Evolutionary conservation across 805 yeast genomes (phyloP), one percentile per base, ranked within the genome.

Genomic region (Hyphopichia homilentoma): DNA sequence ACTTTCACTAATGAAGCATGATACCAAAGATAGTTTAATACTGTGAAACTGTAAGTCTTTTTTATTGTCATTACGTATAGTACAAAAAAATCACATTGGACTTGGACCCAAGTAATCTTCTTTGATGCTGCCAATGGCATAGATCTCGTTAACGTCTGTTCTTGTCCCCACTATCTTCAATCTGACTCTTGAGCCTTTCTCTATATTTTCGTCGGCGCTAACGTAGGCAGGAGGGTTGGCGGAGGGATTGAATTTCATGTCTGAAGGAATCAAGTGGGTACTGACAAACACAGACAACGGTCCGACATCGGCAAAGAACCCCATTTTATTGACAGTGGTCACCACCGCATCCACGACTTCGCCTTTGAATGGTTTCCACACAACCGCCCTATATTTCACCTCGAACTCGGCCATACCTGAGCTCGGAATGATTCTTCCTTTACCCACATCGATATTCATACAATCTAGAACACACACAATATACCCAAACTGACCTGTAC

Each of bases 151-250:
- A 9, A 93, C 98, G 63, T 94, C 97, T 9, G 97, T 85, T 55
- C 97, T 77, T 18, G 96, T 93, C 62, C 97, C 98, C 33, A 90
- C 96, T 28, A 93, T 87, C 68, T 93, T 93, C 47, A 93, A 79
- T 57, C 99, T 77, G 21, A 93, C 93, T 46, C 90, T 79, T 34
- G 95, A 81, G 24, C 97, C 96, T 59, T 90, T 90, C 54, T 86
- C 95, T 28, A 93, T 87, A 41, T 86, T 81, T 65, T 90, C 97
- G 48, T 93, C 98, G 15, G 90, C 93, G 40, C 90, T 81, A 42
- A 85, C 94, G 58, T 87, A 93, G 5, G 97, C 95, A n/a, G 98
- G 98, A 7, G 98, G 98, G 48, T 90, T 89, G 21, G 96, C 89
- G 14, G 94, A 83, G 6, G 97, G 96, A 47, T 89, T 90, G 60